Percentiles rank a stretch among this genome's conserved stretches.
Evolutionary conservation across 257 asterid species (phyloP).

Genomic region (Solanum megistacrolobum): DNA sequence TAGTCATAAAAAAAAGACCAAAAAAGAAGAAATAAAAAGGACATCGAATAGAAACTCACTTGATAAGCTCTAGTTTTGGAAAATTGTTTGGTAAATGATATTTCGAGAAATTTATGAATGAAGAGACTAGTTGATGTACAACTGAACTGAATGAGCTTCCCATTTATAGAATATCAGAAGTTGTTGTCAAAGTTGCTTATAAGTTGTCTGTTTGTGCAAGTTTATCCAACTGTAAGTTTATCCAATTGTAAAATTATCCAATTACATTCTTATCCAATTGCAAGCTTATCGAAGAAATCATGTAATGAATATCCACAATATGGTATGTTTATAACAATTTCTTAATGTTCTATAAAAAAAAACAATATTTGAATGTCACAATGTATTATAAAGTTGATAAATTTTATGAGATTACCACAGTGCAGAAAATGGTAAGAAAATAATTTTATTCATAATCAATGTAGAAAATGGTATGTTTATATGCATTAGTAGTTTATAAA

Average conservation of each 20-base stretch:
- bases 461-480: neutral
- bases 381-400: neutral
- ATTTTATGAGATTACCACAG: neutral
- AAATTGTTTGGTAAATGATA: no score
- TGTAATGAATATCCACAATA: neutral
- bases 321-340: no score
- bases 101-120: no score
- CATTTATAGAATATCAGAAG: neutral
- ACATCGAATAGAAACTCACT: neutral
- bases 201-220: neutral
- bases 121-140: no score
- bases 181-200: neutral
- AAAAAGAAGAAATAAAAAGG: no score
- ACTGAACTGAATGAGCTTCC: neutral
- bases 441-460: neutral
- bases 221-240: neutral
- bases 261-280: neutral
- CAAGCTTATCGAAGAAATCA: neutral
- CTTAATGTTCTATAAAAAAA: no score
- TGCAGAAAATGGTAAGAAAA: neutral
- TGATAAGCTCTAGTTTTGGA: neutral
- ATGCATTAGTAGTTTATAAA: neutral
- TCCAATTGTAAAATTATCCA: neutral
- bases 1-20: no score
- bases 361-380: neutral